Percentiles rank a stretch among this genome's conserved stretches.
These are phyloP conservation scores for Vaucheria bursata DNA, from an alignment of 352 stramenopile genomes.

Conservation along the genomic window DNA sequence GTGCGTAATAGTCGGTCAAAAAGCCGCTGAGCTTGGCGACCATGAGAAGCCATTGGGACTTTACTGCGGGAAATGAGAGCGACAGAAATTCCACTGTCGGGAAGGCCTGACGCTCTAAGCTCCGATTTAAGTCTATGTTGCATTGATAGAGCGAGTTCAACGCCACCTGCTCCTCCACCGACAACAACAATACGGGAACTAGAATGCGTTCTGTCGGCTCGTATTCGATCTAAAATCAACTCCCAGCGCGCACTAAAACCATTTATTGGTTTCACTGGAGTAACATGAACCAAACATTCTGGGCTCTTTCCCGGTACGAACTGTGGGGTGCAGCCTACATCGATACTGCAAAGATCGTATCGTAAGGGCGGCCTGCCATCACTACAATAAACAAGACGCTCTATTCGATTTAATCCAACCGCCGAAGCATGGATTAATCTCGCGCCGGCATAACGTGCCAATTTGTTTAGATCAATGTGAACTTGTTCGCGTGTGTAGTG, in stretches of 20 bases:
- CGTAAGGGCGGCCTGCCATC: constrained; percentile 53
- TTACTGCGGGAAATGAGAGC: constrained; percentile 48
- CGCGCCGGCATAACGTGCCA: constrained; percentile 53
- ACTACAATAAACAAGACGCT: constrained; percentile 48
- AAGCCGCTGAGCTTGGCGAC: constrained; percentile 42
- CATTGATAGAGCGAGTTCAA: constrained; percentile 56
- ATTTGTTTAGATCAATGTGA: constrained; percentile 58
- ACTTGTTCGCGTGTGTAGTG: constrained; percentile 56
- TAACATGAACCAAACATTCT: constrained; percentile 33
- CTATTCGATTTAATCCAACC: constrained; percentile 46
- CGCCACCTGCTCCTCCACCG: constrained; percentile 56
- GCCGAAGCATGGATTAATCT: constrained; percentile 54
- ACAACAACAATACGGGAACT: constrained; percentile 47
- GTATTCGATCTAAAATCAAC: constrained; percentile 49
- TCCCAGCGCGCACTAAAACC: constrained; percentile 55
- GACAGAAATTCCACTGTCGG: constrained; percentile 36
- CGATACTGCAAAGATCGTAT: constrained; percentile 58
- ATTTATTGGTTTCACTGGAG: constrained; percentile 61
- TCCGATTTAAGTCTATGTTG: constrained; percentile 46
- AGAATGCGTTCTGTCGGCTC: background rate
- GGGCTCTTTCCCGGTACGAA: constrained; percentile 12
- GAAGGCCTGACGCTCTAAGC: constrained; percentile 3
- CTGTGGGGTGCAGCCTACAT: constrained; percentile 56
- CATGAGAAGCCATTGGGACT: constrained; percentile 23
- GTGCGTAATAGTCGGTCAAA: constrained; percentile 53